These are phyloP conservation scores for Digitaria exilis DNA, from an alignment of 202 grass and related monocot genomes.

Conservation along the genomic window DNA sequence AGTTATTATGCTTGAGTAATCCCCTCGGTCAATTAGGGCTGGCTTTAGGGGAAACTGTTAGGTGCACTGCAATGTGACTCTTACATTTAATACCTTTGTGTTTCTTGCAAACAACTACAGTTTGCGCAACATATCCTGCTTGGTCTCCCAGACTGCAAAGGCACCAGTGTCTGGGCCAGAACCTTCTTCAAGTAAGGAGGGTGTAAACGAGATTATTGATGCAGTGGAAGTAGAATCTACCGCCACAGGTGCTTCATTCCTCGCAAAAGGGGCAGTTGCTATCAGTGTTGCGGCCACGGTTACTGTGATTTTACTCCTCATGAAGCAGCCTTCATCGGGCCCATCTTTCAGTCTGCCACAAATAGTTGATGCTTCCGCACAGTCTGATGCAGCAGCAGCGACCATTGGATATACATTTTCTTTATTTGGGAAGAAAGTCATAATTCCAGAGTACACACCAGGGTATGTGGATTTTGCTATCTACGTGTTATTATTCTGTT, in stretches of 20 bases:
- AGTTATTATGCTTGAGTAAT: background rate
- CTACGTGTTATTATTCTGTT: constrained; percentile 2
- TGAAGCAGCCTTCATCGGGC: constrained; percentile 53
- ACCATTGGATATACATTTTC: constrained; percentile 60
- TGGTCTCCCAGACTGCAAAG: constrained; percentile 15
- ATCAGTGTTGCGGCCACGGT: constrained; percentile 60
- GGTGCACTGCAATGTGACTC: background rate
- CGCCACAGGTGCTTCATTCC: constrained; percentile 41
- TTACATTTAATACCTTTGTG: constrained; percentile 19
- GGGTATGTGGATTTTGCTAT: constrained; percentile 56
- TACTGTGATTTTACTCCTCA: constrained; percentile 52
- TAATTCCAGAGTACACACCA: constrained; percentile 77
- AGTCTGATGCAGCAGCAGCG: constrained; percentile 37
- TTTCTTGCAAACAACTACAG: constrained; percentile 29
- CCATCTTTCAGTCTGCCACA: constrained; percentile 65
- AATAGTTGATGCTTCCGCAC: constrained; percentile 59
- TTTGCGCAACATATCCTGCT: constrained; percentile 24
- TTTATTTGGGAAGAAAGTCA: constrained; percentile 67
- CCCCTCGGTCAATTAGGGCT: background rate
- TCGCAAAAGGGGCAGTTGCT: constrained; percentile 67
- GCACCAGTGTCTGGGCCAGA: constrained; percentile 48
- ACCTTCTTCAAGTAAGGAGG: constrained; percentile 43
- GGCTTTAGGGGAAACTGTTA: background rate
- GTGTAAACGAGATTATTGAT: constrained; percentile 49
- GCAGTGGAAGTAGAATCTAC: constrained; percentile 45